Evolutionary conservation across 2,329 filamentous ascomycete species (phyloP).

Genomic region (Clonostachys chloroleuca): DNA sequence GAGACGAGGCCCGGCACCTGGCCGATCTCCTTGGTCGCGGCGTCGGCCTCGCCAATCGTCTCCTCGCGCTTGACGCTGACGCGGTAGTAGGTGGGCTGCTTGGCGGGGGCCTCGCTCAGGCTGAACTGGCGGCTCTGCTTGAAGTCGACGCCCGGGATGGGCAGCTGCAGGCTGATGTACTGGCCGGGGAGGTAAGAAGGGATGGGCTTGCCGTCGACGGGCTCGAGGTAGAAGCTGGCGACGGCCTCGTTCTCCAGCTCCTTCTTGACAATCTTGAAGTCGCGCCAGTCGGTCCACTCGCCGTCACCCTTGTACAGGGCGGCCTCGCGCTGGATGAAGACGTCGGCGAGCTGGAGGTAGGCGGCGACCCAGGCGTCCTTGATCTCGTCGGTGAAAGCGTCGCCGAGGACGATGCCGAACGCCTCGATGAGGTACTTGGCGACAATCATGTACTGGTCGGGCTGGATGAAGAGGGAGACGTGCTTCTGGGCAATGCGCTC

Average conservation of each 20-base stretch:
- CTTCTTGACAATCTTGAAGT: slow-evolving; percentile 54
- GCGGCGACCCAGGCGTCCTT: slow-evolving; percentile 68
- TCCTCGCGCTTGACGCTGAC: slow-evolving; percentile 71
- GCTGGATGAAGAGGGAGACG: slow-evolving; percentile 62
- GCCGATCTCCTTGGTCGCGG: slow-evolving; percentile 12
- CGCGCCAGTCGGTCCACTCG: slow-evolving; percentile 42
- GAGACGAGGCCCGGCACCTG: slow-evolving; percentile 42
- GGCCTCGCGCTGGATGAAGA: slow-evolving; percentile 64
- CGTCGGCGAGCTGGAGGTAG: slow-evolving; percentile 65
- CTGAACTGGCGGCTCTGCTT: slow-evolving; percentile 73
- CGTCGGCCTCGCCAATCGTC: slow-evolving; percentile 15
- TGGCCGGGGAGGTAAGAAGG: slow-evolving; percentile 66
- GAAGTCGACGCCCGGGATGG: slow-evolving; percentile 53
- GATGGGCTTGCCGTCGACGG: slow-evolving; percentile 49
- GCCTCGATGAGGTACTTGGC: slow-evolving; percentile 64
- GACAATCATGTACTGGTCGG: slow-evolving; percentile 68
- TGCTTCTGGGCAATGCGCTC: slow-evolving; percentile 77
- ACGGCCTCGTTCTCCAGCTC: slow-evolving; percentile 56
- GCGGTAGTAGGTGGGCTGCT: slow-evolving; percentile 57
- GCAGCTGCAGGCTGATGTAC: slow-evolving; percentile 63
- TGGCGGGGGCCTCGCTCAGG: slow-evolving; percentile 52
- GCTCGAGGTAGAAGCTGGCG: slow-evolving; percentile 66
- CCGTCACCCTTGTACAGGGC: slow-evolving; percentile 50
- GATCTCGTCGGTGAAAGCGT: slow-evolving; percentile 61
- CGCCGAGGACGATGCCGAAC: slow-evolving; percentile 63